A percentile compares a stretch with the other conserved stretches of the same genome.
Evolutionary conservation across 2,329 filamentous ascomycete species (phyloP).

Genomic region (Colletotrichum liriopes): DNA sequence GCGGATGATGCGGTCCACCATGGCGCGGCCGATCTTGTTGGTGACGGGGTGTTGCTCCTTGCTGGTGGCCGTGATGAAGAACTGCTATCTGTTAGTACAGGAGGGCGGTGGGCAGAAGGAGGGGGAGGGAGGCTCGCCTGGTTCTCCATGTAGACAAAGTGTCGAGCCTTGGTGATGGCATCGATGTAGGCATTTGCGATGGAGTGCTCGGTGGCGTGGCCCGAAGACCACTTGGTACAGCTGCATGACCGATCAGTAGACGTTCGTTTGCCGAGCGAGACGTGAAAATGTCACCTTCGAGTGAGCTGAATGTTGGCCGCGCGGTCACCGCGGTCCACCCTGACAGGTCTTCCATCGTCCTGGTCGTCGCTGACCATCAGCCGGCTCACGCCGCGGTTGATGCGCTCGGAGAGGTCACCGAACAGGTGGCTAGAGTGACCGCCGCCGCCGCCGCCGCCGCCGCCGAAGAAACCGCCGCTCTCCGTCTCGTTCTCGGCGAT

Average conservation of each 20-base stretch:
- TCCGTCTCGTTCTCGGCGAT: slow-evolving; percentile 34
- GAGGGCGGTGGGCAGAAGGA: slow-evolving; percentile 19
- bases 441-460: slow-evolving; percentile 41
- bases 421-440: slow-evolving; percentile 54
- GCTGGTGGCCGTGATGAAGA: slow-evolving; percentile 88
- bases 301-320: slow-evolving; percentile 65
- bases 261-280: background rate
- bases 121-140: slow-evolving; percentile 58
- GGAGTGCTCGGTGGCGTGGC: slow-evolving; percentile 76
- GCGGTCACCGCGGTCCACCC: slow-evolving; percentile 45
- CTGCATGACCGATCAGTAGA: slow-evolving; percentile 48
- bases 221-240: slow-evolving; percentile 67
- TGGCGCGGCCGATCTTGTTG: slow-evolving; percentile 84
- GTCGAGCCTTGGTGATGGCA: slow-evolving; percentile 76
- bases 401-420: slow-evolving; percentile 61
- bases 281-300: slow-evolving; percentile 58
- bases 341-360: slow-evolving; percentile 43
- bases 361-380: slow-evolving; percentile 55
- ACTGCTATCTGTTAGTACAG: slow-evolving; percentile 59
- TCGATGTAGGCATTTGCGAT: slow-evolving; percentile 89
- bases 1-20: slow-evolving; percentile 83
- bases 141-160: slow-evolving; percentile 88
- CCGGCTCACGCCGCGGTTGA: slow-evolving; percentile 57
- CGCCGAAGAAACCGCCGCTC: slow-evolving; percentile 43
- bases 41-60: slow-evolving; percentile 79